Evolutionary conservation across 306 rosid genomes (phyloP).

Genomic region (Vigna trinervia): DNA sequence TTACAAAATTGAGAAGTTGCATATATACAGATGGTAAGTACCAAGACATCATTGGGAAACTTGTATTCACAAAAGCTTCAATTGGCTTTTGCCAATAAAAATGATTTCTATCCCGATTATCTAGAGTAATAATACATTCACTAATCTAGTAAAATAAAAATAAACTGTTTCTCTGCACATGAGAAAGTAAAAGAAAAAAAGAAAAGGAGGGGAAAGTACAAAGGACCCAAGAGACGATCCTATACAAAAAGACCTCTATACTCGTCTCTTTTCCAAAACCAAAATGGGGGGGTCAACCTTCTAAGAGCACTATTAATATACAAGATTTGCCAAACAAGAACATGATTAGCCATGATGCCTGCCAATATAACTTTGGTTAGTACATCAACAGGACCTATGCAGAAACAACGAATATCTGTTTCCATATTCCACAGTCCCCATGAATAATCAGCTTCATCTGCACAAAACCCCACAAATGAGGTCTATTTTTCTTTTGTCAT

Average conservation of each 20-base stretch:
- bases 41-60: slow-evolving; percentile 45
- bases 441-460: slow-evolving; percentile 71
- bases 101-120: slow-evolving; percentile 62
- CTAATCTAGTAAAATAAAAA: slow-evolving; percentile 60
- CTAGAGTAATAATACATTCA: slow-evolving; percentile 60
- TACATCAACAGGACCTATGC: slow-evolving; percentile 52
- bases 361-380: slow-evolving; percentile 50
- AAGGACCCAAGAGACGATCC: slow-evolving; percentile 65
- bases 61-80: slow-evolving; percentile 73
- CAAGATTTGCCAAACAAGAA: slow-evolving; percentile 59
- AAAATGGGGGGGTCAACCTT: background rate
- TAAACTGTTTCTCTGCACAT: slow-evolving; percentile 56
- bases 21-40: slow-evolving; percentile 43
- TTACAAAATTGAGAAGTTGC: slow-evolving; percentile 1
- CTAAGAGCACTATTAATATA: slow-evolving; percentile 64
- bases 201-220: slow-evolving; percentile 33
- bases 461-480: slow-evolving; percentile 46
- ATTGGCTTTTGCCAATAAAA: slow-evolving; percentile 63
- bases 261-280: slow-evolving; percentile 58
- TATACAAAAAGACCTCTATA: slow-evolving; percentile 73
- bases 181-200: slow-evolving; percentile 43
- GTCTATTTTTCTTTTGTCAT: background rate
- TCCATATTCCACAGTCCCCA: slow-evolving; percentile 53
- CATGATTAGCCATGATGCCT: slow-evolving; percentile 40
- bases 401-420: slow-evolving; percentile 47